Conservation (phyloP, 257 asterid genomes). For the Solanum peruvianum region DNA sequence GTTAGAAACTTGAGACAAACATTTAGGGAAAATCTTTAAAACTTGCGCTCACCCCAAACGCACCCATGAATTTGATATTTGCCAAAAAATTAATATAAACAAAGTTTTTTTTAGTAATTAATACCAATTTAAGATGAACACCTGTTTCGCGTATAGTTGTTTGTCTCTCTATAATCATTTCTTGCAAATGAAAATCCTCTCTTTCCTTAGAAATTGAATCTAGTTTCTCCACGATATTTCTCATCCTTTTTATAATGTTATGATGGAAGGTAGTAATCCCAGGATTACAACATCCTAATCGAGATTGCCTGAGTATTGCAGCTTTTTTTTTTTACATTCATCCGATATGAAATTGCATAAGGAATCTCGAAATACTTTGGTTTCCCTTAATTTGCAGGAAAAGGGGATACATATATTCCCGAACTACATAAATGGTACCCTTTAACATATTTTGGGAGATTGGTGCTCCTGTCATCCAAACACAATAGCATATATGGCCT, state of each 20-base stretch:
- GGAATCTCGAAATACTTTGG: too few species aligned
- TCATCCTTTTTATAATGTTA: conserved; percentile 7
- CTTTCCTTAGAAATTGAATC: conserved; percentile 6
- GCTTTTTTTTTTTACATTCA: background rate
- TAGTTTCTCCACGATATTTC: background rate
- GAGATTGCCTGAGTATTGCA: background rate
- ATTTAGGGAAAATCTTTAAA: too few species aligned
- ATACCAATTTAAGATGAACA: background rate
- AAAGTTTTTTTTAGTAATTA: background rate
- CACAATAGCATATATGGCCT: too few species aligned
- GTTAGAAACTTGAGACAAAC: too few species aligned
- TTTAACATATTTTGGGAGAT: too few species aligned
- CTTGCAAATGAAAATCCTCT: conserved; percentile 1
- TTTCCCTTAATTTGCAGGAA: too few species aligned
- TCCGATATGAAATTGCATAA: background rate
- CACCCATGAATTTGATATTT: background rate
- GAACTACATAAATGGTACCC: too few species aligned
- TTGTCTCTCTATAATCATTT: background rate
- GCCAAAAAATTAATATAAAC: background rate
- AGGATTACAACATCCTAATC: background rate
- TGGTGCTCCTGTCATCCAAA: too few species aligned
- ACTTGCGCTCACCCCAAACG: background rate
- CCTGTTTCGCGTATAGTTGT: background rate
- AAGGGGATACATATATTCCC: too few species aligned
- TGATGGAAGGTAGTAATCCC: background rate